A percentile compares a stretch with the other conserved stretches of the same genome.
These are phyloP conservation scores for Bimuria novae-zelandiae DNA, from an alignment of 2,329 filamentous ascomycete species.

Conservation along the genomic window DNA sequence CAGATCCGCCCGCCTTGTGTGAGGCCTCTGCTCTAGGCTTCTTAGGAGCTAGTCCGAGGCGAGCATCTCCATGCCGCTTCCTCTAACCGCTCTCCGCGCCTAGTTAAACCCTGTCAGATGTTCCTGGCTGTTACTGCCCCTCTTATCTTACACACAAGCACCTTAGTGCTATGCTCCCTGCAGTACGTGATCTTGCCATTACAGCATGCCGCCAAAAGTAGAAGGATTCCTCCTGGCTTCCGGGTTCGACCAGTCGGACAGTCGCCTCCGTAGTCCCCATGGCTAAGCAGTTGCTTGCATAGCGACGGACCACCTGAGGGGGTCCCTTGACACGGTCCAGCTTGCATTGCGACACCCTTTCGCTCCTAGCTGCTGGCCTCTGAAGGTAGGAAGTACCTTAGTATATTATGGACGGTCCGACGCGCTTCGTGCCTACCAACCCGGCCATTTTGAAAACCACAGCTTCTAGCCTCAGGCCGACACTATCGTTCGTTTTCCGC, in stretches of 20 bases:
- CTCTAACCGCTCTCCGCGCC: conserved; percentile 12
- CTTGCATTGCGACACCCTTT: conserved; percentile 16
- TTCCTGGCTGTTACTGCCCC: conserved; percentile 15
- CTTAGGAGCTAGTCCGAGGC: conserved; percentile 27
- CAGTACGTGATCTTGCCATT: conserved; percentile 21
- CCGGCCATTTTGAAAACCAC: conserved; percentile 8
- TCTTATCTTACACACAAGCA: conserved; percentile 33
- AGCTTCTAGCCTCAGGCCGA: conserved; percentile 1
- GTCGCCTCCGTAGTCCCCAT: conserved; percentile 11
- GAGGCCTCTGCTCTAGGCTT: conserved; percentile 20
- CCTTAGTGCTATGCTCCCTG: conserved; percentile 30
- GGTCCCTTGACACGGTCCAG: conserved; percentile 16
- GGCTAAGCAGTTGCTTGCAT: conserved; percentile 14
- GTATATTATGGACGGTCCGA: conserved; percentile 23
- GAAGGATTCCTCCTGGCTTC: conserved; percentile 18
- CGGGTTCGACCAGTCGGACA: conserved; percentile 20
- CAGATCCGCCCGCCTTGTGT: conserved; percentile 36
- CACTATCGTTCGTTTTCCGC: conserved; percentile 6
- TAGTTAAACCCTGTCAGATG: conserved; percentile 17
- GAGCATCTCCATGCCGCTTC: conserved; percentile 25
- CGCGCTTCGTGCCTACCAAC: conserved; percentile 13
- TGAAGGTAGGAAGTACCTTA: conserved; percentile 14
- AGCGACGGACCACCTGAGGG: conserved; percentile 11
- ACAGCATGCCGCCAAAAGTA: conserved; percentile 22
- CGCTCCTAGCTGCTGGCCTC: neutral